These are phyloP conservation scores for Ambrosia artemisiifolia DNA, from an alignment of 129 eudicot species.

Conservation along the genomic window DNA sequence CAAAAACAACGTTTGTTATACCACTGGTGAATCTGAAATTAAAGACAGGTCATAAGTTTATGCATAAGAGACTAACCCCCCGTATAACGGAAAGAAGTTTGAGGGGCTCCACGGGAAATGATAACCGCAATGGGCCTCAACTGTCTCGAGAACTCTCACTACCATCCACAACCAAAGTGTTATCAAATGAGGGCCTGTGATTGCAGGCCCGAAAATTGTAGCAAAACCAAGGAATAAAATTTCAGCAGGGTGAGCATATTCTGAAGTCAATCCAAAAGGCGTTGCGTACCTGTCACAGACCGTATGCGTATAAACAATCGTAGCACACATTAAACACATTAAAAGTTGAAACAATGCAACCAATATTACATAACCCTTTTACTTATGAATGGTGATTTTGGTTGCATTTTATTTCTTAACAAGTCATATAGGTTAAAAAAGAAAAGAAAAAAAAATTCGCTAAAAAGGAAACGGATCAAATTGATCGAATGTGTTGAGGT, in stretches of 20 bases:
- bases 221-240: slow-evolving; percentile 91
- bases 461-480: not conserved
- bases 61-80: slow-evolving; percentile 57
- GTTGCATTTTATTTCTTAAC: too few species aligned
- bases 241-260: slow-evolving; percentile 96
- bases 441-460: too few species aligned
- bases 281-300: slow-evolving; percentile 64
- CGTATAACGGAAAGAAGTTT: slow-evolving; percentile 83
- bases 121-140: slow-evolving; percentile 97
- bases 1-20: not conserved
- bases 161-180: slow-evolving; percentile 45
- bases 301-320: not conserved
- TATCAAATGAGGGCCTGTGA: slow-evolving; percentile 90
- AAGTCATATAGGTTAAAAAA: not conserved
- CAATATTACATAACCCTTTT: too few species aligned
- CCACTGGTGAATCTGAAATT: not conserved
- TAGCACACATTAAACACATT: not conserved
- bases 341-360: too few species aligned
- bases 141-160: slow-evolving; percentile 78
- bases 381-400: too few species aligned
- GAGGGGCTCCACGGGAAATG: slow-evolving; percentile 99
- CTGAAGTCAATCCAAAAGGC: slow-evolving; percentile 74
- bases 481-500: too few species aligned
- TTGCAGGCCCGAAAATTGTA: slow-evolving; percentile 88
- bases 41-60: not conserved